These are phyloP conservation scores for Penicillium crystallinum DNA, from an alignment of 495 filamentous ascomycete genomes.

Conservation along the genomic window DNA sequence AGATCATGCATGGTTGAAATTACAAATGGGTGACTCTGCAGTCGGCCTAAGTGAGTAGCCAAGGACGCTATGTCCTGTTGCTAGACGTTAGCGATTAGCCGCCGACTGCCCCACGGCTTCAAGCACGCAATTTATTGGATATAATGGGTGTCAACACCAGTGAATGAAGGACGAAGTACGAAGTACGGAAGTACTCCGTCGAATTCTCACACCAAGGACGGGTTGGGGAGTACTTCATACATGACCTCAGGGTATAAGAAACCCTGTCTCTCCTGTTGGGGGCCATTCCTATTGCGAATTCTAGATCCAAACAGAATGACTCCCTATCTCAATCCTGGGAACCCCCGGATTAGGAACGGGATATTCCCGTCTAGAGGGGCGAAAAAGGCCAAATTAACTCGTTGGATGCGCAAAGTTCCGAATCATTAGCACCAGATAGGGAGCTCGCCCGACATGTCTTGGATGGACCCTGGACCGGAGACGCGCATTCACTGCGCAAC, in stretches of 20 bases:
- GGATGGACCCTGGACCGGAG: not conserved
- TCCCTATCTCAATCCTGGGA: not conserved
- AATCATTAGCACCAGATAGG: not conserved
- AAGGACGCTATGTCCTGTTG: constrained; percentile 8
- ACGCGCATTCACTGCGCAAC: constrained; percentile 6
- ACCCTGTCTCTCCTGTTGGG: not conserved
- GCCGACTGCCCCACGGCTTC: constrained; percentile 16
- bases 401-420: not conserved
- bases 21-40: constrained; percentile 1
- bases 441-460: not conserved
- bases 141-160: no score
- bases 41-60: not conserved
- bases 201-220: no score
- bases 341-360: constrained; percentile 1
- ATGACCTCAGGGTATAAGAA: not conserved
- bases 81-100: constrained; percentile 26
- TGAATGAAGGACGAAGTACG: no score
- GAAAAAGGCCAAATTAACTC: not conserved
- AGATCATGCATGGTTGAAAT: constrained; percentile 3
- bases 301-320: not conserved
- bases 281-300: not conserved
- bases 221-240: no score
- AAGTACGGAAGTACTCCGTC: not conserved
- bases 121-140: not conserved
- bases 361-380: not conserved